These are phyloP conservation scores for Phoma sp. DNA, from an alignment of 2,329 filamentous ascomycete species.

Conservation along the genomic window DNA sequence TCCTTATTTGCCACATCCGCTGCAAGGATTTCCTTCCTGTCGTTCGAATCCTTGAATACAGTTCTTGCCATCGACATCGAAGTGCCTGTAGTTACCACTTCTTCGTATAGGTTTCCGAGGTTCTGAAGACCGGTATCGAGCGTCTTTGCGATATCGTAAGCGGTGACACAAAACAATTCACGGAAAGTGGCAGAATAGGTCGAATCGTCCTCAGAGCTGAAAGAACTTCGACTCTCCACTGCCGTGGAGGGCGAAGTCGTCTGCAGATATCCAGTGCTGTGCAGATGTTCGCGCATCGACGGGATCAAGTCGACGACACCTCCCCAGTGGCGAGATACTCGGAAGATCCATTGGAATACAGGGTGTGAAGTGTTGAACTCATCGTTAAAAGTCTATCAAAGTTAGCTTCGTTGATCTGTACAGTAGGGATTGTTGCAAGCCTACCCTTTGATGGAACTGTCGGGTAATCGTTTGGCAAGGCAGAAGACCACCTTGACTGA, in stretches of 20 bases:
- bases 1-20: slow-evolving; percentile 42
- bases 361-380: slow-evolving; percentile 78
- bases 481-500: slow-evolving; percentile 72
- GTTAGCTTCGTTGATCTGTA: slow-evolving; percentile 17
- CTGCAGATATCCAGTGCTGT: slow-evolving; percentile 51
- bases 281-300: slow-evolving; percentile 77
- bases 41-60: slow-evolving; percentile 54
- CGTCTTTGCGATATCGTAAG: slow-evolving; percentile 73
- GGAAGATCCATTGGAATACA: slow-evolving; percentile 87
- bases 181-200: slow-evolving; percentile 81
- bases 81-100: slow-evolving; percentile 73
- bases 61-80: slow-evolving; percentile 66
- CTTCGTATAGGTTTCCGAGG: slow-evolving; percentile 76
- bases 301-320: slow-evolving; percentile 72
- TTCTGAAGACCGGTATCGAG: slow-evolving; percentile 69
- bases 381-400: slow-evolving; percentile 66
- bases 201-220: slow-evolving; percentile 61
- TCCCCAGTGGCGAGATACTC: slow-evolving; percentile 79
- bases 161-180: slow-evolving; percentile 83
- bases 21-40: slow-evolving; percentile 33
- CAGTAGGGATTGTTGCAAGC: slow-evolving; percentile 66
- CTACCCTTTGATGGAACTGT: slow-evolving; percentile 53
- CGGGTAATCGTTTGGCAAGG: slow-evolving; percentile 79
- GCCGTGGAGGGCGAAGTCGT: slow-evolving; percentile 23
- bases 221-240: slow-evolving; percentile 28